A percentile compares a stretch with the other conserved stretches of the same genome.
These are phyloP conservation scores for Cladophialophora exuberans DNA, from an alignment of 2,329 filamentous ascomycete species.

Conservation along the genomic window DNA sequence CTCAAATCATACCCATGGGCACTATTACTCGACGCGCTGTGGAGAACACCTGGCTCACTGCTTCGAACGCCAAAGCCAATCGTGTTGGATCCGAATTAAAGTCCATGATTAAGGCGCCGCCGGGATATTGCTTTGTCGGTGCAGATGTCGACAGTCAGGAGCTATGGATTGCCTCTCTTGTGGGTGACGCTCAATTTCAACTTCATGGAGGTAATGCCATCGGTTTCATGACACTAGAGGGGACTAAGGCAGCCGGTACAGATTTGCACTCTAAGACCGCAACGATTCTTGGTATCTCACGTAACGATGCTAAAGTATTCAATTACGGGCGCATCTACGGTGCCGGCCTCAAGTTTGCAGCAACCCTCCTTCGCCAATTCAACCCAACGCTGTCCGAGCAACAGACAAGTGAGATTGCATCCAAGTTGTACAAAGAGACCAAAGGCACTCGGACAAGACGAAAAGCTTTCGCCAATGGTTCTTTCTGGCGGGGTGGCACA, in stretches of 20 bases:
- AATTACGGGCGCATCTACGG: constrained; percentile 99
- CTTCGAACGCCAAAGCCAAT: constrained; percentile 94
- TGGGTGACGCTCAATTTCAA: constrained; percentile 93
- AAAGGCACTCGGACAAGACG: constrained; percentile 85
- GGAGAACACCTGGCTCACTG: constrained; percentile 97
- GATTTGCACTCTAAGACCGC: constrained; percentile 95
- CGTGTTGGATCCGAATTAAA: constrained; percentile 96
- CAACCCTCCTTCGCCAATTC: constrained; percentile 88
- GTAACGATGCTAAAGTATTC: constrained; percentile 96
- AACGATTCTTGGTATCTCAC: constrained; percentile 85
- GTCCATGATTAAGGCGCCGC: constrained; percentile 90
- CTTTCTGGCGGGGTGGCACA: constrained; percentile 95
- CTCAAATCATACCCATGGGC: constrained; percentile 97
- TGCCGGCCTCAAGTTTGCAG: constrained; percentile 92
- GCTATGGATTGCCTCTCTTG: constrained; percentile 94
- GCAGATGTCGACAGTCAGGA: constrained; percentile 98
- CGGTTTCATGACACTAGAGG: constrained; percentile 98
- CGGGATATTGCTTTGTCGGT: constrained; percentile 90
- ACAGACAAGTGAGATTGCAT: constrained; percentile 75
- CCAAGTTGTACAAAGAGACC: constrained; percentile 81
- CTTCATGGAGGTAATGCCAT: constrained; percentile 96
- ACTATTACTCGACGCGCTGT: constrained; percentile 93
- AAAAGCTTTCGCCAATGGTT: constrained; percentile 66
- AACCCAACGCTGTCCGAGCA: constrained; percentile 81
- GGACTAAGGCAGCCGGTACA: constrained; percentile 89